Conservation (phyloP, 2,329 filamentous ascomycete species). For the Tolypocladium cylindrosporum region DNA sequence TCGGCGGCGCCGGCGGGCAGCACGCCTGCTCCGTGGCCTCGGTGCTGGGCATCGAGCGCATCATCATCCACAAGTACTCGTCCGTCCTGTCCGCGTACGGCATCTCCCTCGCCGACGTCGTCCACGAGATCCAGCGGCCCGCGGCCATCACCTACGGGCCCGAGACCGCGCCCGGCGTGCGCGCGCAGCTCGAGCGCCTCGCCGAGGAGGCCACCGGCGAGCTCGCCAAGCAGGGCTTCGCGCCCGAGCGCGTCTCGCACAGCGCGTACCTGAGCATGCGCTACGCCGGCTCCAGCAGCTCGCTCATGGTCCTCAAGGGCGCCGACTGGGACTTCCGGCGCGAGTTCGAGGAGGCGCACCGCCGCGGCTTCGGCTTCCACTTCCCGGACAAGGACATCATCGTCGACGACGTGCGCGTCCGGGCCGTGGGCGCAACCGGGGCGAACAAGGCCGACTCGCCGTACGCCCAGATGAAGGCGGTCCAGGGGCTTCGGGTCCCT, state of each 20-base stretch:
- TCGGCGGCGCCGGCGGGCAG: constrained; percentile 30
- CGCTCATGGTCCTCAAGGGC: constrained; percentile 23
- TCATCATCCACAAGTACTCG: constrained; percentile 34
- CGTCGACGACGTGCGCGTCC: constrained; percentile 31
- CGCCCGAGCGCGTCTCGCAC: constrained; percentile 26
- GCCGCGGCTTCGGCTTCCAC: constrained; percentile 67
- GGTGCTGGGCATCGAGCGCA: constrained; percentile 30
- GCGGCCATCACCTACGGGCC: constrained; percentile 17
- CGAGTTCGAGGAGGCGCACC: constrained; percentile 44
- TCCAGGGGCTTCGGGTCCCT: constrained; percentile 1
- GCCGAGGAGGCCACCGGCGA: constrained; percentile 11
- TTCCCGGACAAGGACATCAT: constrained; percentile 29
- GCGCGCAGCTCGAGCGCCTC: constrained; percentile 12
- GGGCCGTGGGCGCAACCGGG: constrained; percentile 20
- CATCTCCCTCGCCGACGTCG: constrained; percentile 34
- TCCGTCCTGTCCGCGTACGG: constrained; percentile 36
- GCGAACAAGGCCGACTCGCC: constrained; percentile 10
- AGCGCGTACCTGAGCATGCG: constrained; percentile 31
- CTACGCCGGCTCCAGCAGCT: constrained; percentile 31
- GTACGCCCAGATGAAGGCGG: constrained; percentile 9
- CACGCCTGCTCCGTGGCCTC: constrained; percentile 32
- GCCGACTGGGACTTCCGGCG: constrained; percentile 13
- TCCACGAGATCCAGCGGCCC: constrained; percentile 29
- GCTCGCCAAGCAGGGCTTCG: constrained; percentile 18
- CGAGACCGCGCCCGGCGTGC: constrained; percentile 8